Evolutionary conservation across 768 basidiomycete species (phyloP).

Genomic region (Paxillus involutus): DNA sequence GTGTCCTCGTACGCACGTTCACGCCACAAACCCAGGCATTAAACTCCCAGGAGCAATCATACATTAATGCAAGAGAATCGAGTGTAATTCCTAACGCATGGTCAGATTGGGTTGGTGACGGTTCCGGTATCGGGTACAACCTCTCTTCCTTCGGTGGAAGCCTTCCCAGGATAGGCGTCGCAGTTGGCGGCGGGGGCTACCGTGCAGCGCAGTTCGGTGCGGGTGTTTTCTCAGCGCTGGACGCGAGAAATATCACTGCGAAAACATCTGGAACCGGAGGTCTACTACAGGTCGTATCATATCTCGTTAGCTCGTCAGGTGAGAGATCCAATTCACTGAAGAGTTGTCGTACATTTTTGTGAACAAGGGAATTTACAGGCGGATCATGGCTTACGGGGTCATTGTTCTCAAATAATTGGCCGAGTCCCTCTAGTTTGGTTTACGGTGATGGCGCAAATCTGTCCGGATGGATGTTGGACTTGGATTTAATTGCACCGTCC

Average conservation of each 20-base stretch:
- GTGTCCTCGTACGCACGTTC: slow-evolving; percentile 49
- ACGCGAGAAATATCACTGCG: slow-evolving; percentile 59
- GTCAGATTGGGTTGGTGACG: slow-evolving; percentile 59
- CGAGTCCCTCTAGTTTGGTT: slow-evolving; percentile 54
- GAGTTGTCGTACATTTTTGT: background rate
- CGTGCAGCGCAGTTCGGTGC: slow-evolving; percentile 69
- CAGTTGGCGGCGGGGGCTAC: slow-evolving; percentile 70
- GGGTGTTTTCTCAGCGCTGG: slow-evolving; percentile 55
- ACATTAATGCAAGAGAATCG: slow-evolving; percentile 43
- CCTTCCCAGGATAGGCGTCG: slow-evolving; percentile 58
- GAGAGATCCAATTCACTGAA: slow-evolving; percentile 5
- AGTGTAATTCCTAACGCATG: slow-evolving; percentile 48
- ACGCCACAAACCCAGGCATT: slow-evolving; percentile 51
- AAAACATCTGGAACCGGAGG: slow-evolving; percentile 63
- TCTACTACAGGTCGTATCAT: slow-evolving; percentile 68
- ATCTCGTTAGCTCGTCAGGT: slow-evolving; percentile 69
- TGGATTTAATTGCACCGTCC: slow-evolving; percentile 54
- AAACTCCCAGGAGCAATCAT: slow-evolving; percentile 47
- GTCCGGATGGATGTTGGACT: slow-evolving; percentile 56
- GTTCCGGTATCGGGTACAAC: slow-evolving; percentile 52
- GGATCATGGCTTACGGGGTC: slow-evolving; percentile 72
- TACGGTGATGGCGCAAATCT: slow-evolving; percentile 51
- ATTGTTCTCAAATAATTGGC: slow-evolving; percentile 63
- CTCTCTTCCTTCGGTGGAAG: slow-evolving; percentile 39
- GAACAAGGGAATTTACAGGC: slow-evolving; percentile 32